These are phyloP conservation scores for Orbilia brochopaga DNA, from an alignment of 2,329 filamentous ascomycete genomes.

Conservation along the genomic window DNA sequence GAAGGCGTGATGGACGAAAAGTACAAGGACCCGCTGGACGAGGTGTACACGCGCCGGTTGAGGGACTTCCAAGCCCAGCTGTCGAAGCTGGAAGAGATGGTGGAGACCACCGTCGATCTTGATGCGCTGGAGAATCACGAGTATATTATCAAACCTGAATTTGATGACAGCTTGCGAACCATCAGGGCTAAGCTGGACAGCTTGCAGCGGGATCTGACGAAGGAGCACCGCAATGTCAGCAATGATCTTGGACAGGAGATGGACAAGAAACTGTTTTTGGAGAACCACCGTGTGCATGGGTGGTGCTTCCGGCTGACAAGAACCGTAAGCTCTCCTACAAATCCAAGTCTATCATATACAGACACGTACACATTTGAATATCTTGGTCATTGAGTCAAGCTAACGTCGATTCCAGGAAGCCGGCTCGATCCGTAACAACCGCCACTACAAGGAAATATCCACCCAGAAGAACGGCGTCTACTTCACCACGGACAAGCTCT, in stretches of 20 bases:
- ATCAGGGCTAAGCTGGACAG: slow-evolving; percentile 91
- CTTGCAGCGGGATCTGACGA: slow-evolving; percentile 79
- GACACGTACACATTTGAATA: not conserved
- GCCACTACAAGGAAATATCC: slow-evolving; percentile 88
- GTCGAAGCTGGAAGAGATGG: slow-evolving; percentile 91
- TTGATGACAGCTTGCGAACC: slow-evolving; percentile 84
- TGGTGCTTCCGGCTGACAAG: slow-evolving; percentile 95
- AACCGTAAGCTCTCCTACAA: slow-evolving; percentile 58
- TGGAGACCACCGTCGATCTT: slow-evolving; percentile 95
- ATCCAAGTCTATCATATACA: not conserved
- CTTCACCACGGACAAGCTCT: slow-evolving; percentile 86
- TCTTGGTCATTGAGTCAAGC: no score
- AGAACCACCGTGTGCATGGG: slow-evolving; percentile 93
- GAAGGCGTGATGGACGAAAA: slow-evolving; percentile 95
- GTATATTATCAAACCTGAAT: slow-evolving; percentile 98
- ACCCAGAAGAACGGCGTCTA: slow-evolving; percentile 99
- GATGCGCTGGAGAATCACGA: slow-evolving; percentile 95
- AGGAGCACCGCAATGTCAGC: slow-evolving; percentile 77
- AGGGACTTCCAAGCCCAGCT: slow-evolving; percentile 74
- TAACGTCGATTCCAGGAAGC: slow-evolving; percentile 66
- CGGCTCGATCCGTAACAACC: slow-evolving; percentile 89
- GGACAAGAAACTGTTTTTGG: slow-evolving; percentile 98
- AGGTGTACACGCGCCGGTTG: slow-evolving; percentile 84
- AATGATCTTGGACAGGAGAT: slow-evolving; percentile 84
- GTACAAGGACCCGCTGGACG: slow-evolving; percentile 85